Percentiles rank a stretch among this genome's conserved stretches.
These are phyloP conservation scores for Mikania micrantha DNA, from an alignment of 129 eudicot species.

Conservation along the genomic window DNA sequence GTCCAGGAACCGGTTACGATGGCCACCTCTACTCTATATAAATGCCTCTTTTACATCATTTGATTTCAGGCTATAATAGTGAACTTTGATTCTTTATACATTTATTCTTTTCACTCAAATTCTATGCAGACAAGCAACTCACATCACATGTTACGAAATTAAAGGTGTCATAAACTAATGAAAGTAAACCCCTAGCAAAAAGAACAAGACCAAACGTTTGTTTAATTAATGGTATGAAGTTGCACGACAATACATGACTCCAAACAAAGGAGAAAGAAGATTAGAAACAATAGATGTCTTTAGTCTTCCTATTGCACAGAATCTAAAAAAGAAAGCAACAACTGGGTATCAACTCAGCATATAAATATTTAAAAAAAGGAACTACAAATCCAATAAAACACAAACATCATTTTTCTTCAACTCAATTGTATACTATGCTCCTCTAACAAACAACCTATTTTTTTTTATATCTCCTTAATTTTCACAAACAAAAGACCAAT, in stretches of 20 bases:
- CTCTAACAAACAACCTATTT: constrained; percentile 35
- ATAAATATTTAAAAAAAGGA: constrained; percentile 27
- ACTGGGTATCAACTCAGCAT: constrained; percentile 15
- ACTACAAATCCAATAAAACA: constrained; percentile 24
- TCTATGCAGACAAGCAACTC: not conserved
- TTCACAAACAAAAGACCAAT: constrained; percentile 28
- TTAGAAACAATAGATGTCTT: constrained; percentile 18
- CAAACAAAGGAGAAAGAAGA: constrained; percentile 21
- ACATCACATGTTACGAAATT: not conserved
- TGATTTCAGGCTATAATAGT: not conserved
- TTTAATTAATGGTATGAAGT: constrained; percentile 35
- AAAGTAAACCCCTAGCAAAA: no score
- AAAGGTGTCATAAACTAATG: no score
- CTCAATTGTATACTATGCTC: constrained; percentile 34
- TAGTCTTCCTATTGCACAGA: constrained; percentile 22
- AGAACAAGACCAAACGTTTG: constrained; percentile 19
- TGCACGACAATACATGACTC: constrained; percentile 29
- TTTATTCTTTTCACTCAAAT: no score
- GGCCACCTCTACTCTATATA: no score
- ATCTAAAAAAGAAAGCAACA: constrained; percentile 18
- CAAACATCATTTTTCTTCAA: constrained; percentile 20
- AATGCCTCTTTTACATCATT: not conserved
- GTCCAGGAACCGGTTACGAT: no score
- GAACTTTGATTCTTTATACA: not conserved
- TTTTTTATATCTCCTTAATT: constrained; percentile 22